phyloP scores from a whole-genome alignment of 2,329 filamentous ascomycete genomes.

The Neonectria hederae region DNA sequence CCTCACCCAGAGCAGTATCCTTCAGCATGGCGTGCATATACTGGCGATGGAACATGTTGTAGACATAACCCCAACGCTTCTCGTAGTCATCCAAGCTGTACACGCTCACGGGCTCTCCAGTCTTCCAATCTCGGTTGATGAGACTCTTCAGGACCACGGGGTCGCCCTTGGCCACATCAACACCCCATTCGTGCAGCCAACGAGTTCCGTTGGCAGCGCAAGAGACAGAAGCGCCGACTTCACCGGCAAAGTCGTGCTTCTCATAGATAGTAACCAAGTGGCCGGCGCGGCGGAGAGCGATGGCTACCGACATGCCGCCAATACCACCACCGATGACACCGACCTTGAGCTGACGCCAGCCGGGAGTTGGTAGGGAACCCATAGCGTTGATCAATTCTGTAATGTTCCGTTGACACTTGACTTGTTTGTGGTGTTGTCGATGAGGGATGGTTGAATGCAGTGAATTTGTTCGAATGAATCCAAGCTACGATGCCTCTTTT shows the following conservation, averaged over 20 bases:
- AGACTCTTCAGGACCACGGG: constrained; percentile 72
- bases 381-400: constrained; percentile 28
- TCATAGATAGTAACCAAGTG: constrained; percentile 70
- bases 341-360: constrained; percentile 57
- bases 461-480: neutral
- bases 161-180: constrained; percentile 71
- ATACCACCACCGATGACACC: constrained; percentile 59
- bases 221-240: constrained; percentile 73
- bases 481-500: constrained; percentile 4
- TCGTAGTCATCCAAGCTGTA: constrained; percentile 73
- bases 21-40: constrained; percentile 75
- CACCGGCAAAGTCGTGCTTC: constrained; percentile 71
- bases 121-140: constrained; percentile 76
- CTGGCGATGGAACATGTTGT: constrained; percentile 76
- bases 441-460: constrained; percentile 1
- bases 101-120: constrained; percentile 71
- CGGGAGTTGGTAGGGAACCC: constrained; percentile 38
- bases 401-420: neutral
- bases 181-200: constrained; percentile 75
- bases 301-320: constrained; percentile 57
- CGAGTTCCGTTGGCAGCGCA: constrained; percentile 76
- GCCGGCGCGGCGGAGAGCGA: constrained; percentile 57
- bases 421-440: neutral
- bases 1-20: constrained; percentile 64
- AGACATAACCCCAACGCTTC: constrained; percentile 69